Conservation (phyloP, 495 filamentous ascomycete genomes). For the Xylaria scruposa region DNA sequence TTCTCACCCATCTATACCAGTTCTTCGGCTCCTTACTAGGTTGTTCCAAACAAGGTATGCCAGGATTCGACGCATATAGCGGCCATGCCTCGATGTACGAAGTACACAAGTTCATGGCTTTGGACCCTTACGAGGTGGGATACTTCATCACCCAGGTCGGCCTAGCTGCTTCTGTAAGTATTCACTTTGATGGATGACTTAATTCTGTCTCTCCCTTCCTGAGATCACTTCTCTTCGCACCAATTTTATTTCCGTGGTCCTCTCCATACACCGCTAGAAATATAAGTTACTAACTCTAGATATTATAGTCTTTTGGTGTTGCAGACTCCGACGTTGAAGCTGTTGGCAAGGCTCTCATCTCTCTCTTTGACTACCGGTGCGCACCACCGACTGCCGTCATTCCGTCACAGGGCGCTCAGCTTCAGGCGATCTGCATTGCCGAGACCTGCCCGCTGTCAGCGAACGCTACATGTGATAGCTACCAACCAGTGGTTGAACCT, state of each 20-base stretch:
- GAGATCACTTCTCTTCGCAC: background rate
- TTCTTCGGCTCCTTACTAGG: conserved; percentile 61
- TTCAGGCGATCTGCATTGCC: conserved; percentile 54
- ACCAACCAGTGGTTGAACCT: conserved; percentile 31
- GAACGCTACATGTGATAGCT: conserved; percentile 40
- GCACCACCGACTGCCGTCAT: conserved; percentile 42
- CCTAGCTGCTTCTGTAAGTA: conserved; percentile 46
- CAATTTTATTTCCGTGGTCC: background rate
- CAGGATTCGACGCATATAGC: conserved; percentile 50
- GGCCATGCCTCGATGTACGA: conserved; percentile 54
- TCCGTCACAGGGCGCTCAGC: conserved; percentile 42
- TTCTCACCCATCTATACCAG: conserved; percentile 62
- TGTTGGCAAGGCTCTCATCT: conserved; percentile 49
- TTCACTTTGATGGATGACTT: background rate
- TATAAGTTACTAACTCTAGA: background rate
- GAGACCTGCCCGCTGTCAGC: conserved; percentile 46
- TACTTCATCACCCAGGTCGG: conserved; percentile 64
- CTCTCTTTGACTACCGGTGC: conserved; percentile 55
- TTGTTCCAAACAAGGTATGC: conserved; percentile 53
- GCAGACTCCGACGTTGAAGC: conserved; percentile 45
- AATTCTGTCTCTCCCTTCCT: background rate
- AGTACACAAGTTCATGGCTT: conserved; percentile 64
- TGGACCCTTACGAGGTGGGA: conserved; percentile 52
- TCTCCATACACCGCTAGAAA: background rate
- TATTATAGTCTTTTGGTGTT: conserved; percentile 55